These are phyloP conservation scores for Ophiostoma ips DNA, from an alignment of 2,329 filamentous ascomycete species.

Conservation along the genomic window DNA sequence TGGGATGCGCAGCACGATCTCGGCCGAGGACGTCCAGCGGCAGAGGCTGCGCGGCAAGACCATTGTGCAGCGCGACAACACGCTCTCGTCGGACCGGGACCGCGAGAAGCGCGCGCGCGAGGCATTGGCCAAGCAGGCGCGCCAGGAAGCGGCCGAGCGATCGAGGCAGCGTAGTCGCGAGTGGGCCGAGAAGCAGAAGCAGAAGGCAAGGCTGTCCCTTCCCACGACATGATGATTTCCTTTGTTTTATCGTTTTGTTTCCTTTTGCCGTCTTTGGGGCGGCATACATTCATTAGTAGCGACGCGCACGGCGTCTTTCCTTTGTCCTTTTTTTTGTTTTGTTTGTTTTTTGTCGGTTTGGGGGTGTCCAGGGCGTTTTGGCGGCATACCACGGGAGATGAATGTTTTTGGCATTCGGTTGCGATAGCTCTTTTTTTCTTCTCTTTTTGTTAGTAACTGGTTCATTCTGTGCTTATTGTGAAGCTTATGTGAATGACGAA, in stretches of 20 bases:
- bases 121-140: constrained; percentile 35
- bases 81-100: constrained; percentile 31
- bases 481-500: too few relatives aligned
- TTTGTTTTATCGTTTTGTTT: neutral
- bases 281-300: neutral
- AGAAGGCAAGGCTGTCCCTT: constrained; percentile 7
- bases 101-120: constrained; percentile 42
- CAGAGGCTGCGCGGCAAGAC: constrained; percentile 40
- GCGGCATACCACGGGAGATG: too few relatives aligned
- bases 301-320: neutral
- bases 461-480: too few relatives aligned
- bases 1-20: constrained; percentile 34
- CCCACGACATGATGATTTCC: neutral
- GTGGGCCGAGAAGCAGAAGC: constrained; percentile 37
- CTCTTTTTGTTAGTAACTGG: too few relatives aligned
- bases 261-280: neutral
- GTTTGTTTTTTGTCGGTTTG: too few relatives aligned
- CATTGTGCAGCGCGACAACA: constrained; percentile 39
- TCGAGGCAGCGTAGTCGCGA: constrained; percentile 44
- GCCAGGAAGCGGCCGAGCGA: constrained; percentile 47
- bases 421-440: too few relatives aligned
- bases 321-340: neutral
- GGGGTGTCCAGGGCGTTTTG: too few relatives aligned
- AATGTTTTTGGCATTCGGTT: too few relatives aligned
- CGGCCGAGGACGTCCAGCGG: constrained; percentile 34